Conservation (phyloP, 805 yeast species). For the Barnettozyma wickerhamii region DNA sequence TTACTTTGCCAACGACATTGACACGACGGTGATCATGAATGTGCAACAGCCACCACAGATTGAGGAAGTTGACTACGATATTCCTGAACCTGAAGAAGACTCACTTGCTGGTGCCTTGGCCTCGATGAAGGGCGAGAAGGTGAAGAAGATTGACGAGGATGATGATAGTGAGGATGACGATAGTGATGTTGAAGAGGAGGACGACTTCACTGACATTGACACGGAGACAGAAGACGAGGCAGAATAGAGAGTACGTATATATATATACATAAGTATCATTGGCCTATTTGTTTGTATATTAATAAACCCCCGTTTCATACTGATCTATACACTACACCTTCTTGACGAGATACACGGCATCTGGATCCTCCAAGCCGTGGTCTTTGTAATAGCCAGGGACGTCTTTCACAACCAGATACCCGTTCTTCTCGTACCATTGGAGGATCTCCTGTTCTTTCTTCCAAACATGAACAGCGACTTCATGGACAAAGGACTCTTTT, state of each 20-base stretch:
- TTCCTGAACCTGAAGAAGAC: conserved; percentile 72
- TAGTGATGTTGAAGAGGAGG: conserved; percentile 39
- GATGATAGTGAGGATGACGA: conserved; percentile 40
- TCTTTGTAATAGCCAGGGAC: conserved; percentile 43
- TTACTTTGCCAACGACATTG: conserved; percentile 80
- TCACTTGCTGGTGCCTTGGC: conserved; percentile 74
- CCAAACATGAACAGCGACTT: conserved; percentile 51
- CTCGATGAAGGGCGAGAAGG: conserved; percentile 58
- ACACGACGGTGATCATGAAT: conserved; percentile 63
- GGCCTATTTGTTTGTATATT: no score
- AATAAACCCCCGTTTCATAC: no score
- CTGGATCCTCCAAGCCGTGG: conserved; percentile 42
- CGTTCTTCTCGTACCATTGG: conserved; percentile 48
- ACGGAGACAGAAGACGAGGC: conserved; percentile 62
- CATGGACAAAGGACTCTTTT: conserved; percentile 47
- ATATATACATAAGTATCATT: no score
- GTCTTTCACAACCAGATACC: conserved; percentile 38
- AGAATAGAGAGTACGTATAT: conserved; percentile 25
- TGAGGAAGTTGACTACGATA: conserved; percentile 50
- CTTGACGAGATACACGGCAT: conserved; percentile 39
- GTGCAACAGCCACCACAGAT: conserved; percentile 54
- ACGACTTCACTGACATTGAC: conserved; percentile 48
- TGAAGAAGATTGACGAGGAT: conserved; percentile 34
- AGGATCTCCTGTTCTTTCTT: conserved; percentile 36
- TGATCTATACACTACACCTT: conserved; percentile 27